Evolutionary conservation across 2,329 filamentous ascomycete species (phyloP), one percentile per base, ranked within the genome.

Genomic region (Botrytis cinerea): DNA sequence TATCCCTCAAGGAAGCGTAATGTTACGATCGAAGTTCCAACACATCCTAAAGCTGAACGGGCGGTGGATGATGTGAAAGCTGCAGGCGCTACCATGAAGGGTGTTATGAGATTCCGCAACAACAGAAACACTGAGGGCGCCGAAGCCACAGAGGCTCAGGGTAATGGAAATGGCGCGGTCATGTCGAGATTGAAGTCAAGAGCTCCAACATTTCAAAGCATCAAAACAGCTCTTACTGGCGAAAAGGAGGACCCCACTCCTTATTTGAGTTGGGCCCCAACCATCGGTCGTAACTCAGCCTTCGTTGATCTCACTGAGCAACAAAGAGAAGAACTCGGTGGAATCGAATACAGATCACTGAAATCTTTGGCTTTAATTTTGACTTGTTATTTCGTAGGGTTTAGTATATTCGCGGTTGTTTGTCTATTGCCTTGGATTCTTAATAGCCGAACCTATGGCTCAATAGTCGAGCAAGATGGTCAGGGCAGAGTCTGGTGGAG

Each of bases 261-360:
- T 0, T 99, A 99, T 81, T 87, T 99, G 70, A 98, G 94, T 82
- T 98, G 94, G 88, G 91, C 95, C 74, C 94, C 96, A 2, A 99
- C 96, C 0, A 88, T 98, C 71, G 95, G 92, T 38, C 90, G 96
- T 75, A 99, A 99, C 81, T 98, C 95, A 18, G 92, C 93, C 54
- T 99, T 98, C 80, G 87, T 96, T 20, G 93, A 95, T 77, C 83
- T 99, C 76, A 93, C 92, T 0, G 92, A 97, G 77, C 94, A 96
- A 76, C 94, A 99, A 82, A 89, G 96, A 77, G 95, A 99, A 80
- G 96, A 99, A 82, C 84, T 99, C 3, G 96, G 96, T 18, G 96
- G 96, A 32, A 97, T 99, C 76, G 96, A 99, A 82, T 99, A 99
- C 80, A 91, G 96, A 9, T 93, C 95, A 0, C 82, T 99, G 74